phyloP scores from a whole-genome alignment of 2,329 filamentous ascomycete genomes.

The Hypoxylon sp. region DNA sequence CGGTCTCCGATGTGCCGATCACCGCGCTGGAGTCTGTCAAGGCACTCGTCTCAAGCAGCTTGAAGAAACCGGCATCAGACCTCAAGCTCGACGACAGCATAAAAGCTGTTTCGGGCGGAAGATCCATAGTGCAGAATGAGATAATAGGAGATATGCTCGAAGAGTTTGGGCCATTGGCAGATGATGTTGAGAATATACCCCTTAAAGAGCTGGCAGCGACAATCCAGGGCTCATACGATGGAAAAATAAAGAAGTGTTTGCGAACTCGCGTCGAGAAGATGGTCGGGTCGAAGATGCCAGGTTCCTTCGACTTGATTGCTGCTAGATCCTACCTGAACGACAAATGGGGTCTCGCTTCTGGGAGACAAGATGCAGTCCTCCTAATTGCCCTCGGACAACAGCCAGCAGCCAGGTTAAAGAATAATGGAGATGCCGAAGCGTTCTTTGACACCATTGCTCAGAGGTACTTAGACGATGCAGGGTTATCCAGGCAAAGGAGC shows the following conservation, averaged over 20 bases:
- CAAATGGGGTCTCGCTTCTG: constrained; percentile 43
- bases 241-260: constrained; percentile 52
- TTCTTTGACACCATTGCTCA: constrained; percentile 40
- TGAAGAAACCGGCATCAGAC: constrained; percentile 42
- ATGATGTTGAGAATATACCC: constrained; percentile 58
- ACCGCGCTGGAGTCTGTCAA: constrained; percentile 41
- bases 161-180: constrained; percentile 60
- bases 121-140: constrained; percentile 63
- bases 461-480: constrained; percentile 30
- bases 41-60: constrained; percentile 39
- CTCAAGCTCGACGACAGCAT: constrained; percentile 44
- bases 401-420: constrained; percentile 37
- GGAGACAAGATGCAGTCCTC: constrained; percentile 43
- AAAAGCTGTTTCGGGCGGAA: constrained; percentile 42
- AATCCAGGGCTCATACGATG: constrained; percentile 52
- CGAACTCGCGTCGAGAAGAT: constrained; percentile 45
- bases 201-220: constrained; percentile 53
- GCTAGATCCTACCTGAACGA: constrained; percentile 34
- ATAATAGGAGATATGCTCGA: constrained; percentile 59
- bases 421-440: constrained; percentile 36
- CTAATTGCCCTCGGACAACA: constrained; percentile 39
- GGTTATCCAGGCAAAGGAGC: constrained; percentile 35
- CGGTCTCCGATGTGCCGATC: constrained; percentile 36
- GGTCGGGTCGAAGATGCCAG: constrained; percentile 44
- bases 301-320: constrained; percentile 41